Base-by-base conservation (phyloP, 2,329 filamentous ascomycete genomes). In the Microcyclosporella mali region DNA sequence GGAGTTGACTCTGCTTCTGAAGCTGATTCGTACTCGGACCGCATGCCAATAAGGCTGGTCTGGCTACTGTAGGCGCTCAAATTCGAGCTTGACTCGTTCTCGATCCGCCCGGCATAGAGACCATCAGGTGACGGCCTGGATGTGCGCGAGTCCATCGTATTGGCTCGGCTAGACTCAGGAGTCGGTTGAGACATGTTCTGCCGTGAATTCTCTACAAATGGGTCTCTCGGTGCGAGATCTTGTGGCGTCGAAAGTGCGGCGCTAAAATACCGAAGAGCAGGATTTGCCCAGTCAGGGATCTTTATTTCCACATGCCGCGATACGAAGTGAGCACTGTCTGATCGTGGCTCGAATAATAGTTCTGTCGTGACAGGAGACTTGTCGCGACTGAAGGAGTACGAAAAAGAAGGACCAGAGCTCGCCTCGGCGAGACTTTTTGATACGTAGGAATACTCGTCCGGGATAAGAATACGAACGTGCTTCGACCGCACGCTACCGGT, bases 291-390 rank as follows among this genome's bases (percentile, higher is more conserved):
- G 42, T 64, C 55, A 33, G 69, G 67, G 49, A 72, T 71, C 47
- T 69, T 57, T 55, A 72, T 71, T 61, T 71, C 68, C 45, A 72
- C 70, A 72, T 73, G 68, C 63, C 70, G 63, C 33, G 59, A 52
- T 35, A 47, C 48, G 12, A 45, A 44, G 19, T 47, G 51, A 37
- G 41, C 35, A 35, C 46, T 49, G 18, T 45, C 31, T 11, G 48
- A 37, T 34, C 37, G 51, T 27, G 37, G 34, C 34, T 46, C 44
- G 37, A 34, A 35, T 21, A 41, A 43, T 29, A 37, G 37, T 7
- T 38, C 39, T 8, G 19, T 36, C 16, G 35, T 33, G 29, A 41
- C 37, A 14, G 51, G 47, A 17, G 51, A 50, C 18, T 27, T 30
- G 41, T 34, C 46, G 30, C 35, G 39, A 18, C 31, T 38, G 16